Evolutionary conservation across 2,329 filamentous ascomycete genomes (phyloP).

Genomic region (Fusarium sp.): DNA sequence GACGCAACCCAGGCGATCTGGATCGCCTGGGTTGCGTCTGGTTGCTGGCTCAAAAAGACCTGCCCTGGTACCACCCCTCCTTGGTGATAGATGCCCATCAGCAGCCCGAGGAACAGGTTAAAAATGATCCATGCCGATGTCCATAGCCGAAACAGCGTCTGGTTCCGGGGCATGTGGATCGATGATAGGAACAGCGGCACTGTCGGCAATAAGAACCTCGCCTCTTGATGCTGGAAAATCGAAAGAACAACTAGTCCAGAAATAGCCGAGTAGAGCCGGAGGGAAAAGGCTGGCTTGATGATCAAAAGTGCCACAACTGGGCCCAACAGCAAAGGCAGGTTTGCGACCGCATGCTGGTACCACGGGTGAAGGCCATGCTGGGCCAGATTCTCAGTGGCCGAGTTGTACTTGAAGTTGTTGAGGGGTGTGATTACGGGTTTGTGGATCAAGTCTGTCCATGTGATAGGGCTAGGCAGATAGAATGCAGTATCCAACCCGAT

Average conservation of each 20-base stretch:
- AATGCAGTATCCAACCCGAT: constrained; percentile 86
- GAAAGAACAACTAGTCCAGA: constrained; percentile 75
- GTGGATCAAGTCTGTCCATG: constrained; percentile 68
- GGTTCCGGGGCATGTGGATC: constrained; percentile 68
- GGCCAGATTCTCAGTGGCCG: constrained; percentile 72
- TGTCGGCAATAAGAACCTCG: constrained; percentile 77
- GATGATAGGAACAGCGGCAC: constrained; percentile 80
- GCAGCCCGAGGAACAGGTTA: constrained; percentile 69
- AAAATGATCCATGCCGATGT: constrained; percentile 71
- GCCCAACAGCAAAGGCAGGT: constrained; percentile 73
- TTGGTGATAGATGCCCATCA: constrained; percentile 86
- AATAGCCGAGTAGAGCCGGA: constrained; percentile 75
- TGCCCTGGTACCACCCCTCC: constrained; percentile 79
- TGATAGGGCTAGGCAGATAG: constrained; percentile 70
- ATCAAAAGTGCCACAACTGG: constrained; percentile 71
- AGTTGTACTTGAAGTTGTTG: constrained; percentile 81
- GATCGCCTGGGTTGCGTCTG: constrained; percentile 71
- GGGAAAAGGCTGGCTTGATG: constrained; percentile 62
- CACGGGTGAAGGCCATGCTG: constrained; percentile 79
- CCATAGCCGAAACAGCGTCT: constrained; percentile 62
- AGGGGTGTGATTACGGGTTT: constrained; percentile 76
- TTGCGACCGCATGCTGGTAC: constrained; percentile 77
- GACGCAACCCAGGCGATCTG: too few relatives aligned
- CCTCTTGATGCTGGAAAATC: constrained; percentile 79
- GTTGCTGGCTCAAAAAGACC: constrained; percentile 74